These are phyloP conservation scores for Elongisporangium prolatum DNA, from an alignment of 352 stramenopile genomes.

Conservation along the genomic window DNA sequence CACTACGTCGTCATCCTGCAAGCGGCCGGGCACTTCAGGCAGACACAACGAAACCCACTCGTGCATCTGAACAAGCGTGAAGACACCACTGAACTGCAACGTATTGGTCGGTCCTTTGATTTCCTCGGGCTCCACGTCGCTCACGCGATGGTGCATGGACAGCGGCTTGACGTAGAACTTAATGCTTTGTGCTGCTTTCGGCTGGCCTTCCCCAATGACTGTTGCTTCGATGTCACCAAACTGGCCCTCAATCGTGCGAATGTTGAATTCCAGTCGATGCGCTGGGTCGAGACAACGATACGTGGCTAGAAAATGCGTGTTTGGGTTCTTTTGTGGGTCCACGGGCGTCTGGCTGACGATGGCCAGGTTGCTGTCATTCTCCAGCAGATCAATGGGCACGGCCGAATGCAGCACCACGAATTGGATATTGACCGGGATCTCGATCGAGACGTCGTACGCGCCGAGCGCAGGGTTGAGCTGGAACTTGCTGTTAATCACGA, in stretches of 20 bases:
- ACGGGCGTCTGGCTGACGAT: slow-evolving; percentile 68
- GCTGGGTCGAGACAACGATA: slow-evolving; percentile 78
- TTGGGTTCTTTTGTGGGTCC: slow-evolving; percentile 35
- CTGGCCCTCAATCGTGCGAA: slow-evolving; percentile 84
- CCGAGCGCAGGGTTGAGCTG: slow-evolving; percentile 63
- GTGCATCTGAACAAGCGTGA: slow-evolving; percentile 83
- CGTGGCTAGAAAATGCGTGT: slow-evolving; percentile 70
- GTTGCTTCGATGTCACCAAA: slow-evolving; percentile 76
- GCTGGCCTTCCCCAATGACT: slow-evolving; percentile 56
- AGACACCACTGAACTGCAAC: slow-evolving; percentile 64
- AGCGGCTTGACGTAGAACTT: slow-evolving; percentile 81
- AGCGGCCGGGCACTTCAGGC: slow-evolving; percentile 62
- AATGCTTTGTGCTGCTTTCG: slow-evolving; percentile 61
- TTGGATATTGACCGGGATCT: slow-evolving; percentile 79
- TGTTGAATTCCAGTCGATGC: slow-evolving; percentile 72
- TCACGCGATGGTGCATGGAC: slow-evolving; percentile 78
- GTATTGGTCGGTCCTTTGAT: slow-evolving; percentile 53
- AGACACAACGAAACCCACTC: slow-evolving; percentile 82
- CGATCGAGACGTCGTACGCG: slow-evolving; percentile 74
- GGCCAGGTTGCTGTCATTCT: slow-evolving; percentile 69
- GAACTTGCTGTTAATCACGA: slow-evolving; percentile 78
- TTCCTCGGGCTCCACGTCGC: slow-evolving; percentile 47
- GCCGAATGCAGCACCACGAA: slow-evolving; percentile 70
- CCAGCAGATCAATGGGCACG: slow-evolving; percentile 69
- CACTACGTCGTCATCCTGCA: slow-evolving; percentile 64